Base-by-base conservation (phyloP, 2,329 filamentous ascomycete species). In the Colletotrichum euphorbiae region DNA sequence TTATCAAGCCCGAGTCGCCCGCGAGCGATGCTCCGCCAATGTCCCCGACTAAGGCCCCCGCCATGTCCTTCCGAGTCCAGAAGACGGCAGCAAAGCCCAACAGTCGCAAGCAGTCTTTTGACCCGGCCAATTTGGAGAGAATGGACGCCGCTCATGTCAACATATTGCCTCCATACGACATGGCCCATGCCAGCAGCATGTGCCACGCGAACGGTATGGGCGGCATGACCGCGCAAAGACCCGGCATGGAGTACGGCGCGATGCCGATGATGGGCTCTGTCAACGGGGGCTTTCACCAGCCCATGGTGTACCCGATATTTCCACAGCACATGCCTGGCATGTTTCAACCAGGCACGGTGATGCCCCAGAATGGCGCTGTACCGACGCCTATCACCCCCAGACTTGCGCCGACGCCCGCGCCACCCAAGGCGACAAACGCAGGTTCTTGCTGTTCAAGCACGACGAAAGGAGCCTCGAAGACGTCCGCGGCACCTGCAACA, bases 111-210 rank as follows among this genome's bases (percentile, higher is more conserved):
- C 82, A 80, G 63, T 85, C 85, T 0, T 82, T 86, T 71, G 86
- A 87, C 68, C 76, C 82, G 0, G 74, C 78, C 2, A 80, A 79
- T 9, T 75, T 89, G 15, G 81, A 83, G 54, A 81, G 85, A 66
- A 87, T 88, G 78, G 84, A 88, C 70, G 78, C 81, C n/a, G 82
- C 76, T 70, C 83, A 82, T 67, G 74, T 87, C 67, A 88, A 87
- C 72, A 76, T 87, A 54, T 63, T 85, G 51, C 75, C 80, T 3
- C 73, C 77, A 12, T 77, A 73, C 55, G 75, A 73, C 48, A 67
- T 71, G 45, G 74, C 58, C 1, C 63, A 64, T 17, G 12, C 68
- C 12, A 67, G 19, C 33, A 17, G 31, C 12, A 56, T 70, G 13
- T 17, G 60, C 2, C 60, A 63, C 24, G 75, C 72, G 75, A 72